Conservation (phyloP, 441 rosid species). For the Gossypium davidsonii region DNA sequence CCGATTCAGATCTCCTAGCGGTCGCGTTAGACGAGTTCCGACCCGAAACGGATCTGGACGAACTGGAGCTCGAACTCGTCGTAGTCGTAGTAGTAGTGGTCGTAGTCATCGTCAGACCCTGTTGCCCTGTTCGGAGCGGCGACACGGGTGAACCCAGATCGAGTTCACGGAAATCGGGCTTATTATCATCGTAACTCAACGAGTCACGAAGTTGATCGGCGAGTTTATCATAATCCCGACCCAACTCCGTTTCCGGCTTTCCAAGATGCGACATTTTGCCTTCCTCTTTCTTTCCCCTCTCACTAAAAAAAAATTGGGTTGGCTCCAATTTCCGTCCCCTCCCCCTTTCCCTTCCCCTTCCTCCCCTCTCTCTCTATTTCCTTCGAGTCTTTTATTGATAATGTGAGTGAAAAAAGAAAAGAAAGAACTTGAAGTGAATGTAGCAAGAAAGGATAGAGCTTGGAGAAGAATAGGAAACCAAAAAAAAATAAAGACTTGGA, state of each 20-base stretch:
- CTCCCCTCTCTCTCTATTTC: neutral
- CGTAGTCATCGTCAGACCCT: conserved; percentile 28
- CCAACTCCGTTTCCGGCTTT: conserved; percentile 30
- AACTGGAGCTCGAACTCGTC: conserved; percentile 60
- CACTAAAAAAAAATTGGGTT: neutral
- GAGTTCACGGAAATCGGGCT: conserved; percentile 93
- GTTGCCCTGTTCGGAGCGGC: conserved; percentile 55
- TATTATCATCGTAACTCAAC: conserved; percentile 53
- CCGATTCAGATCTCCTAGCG: conserved; percentile 27
- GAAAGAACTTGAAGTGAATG: conserved; percentile 18
- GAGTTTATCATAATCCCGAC: conserved; percentile 25
- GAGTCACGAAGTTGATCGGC: conserved; percentile 50
- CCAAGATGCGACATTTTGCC: conserved; percentile 45
- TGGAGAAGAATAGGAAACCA: neutral
- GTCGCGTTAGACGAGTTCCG: conserved; percentile 29
- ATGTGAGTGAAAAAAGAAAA: conserved; percentile 28
- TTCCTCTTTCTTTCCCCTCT: neutral
- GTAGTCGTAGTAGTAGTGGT: conserved; percentile 35
- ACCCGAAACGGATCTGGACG: conserved; percentile 72
- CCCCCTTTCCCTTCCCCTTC: neutral
- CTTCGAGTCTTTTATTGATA: conserved; percentile 15
- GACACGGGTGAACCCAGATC: conserved; percentile 96
- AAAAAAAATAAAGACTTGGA: conserved; percentile 19
- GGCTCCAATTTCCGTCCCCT: neutral
- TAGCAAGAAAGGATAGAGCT: conserved; percentile 19